These are phyloP conservation scores for Irpex sp. DNA, from an alignment of 1,284 basidiomycete species.

Conservation along the genomic window DNA sequence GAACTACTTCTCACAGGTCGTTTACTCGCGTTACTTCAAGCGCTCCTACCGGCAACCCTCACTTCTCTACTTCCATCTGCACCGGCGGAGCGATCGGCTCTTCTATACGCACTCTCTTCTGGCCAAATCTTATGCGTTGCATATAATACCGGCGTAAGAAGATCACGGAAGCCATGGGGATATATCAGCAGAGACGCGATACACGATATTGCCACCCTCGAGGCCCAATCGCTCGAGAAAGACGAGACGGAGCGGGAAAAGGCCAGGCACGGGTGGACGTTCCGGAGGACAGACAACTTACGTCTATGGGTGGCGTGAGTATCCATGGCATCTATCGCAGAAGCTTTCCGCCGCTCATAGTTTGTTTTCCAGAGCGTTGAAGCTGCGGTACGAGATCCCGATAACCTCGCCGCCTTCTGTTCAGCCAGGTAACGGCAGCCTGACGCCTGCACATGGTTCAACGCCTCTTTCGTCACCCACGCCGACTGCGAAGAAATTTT, in stretches of 20 bases:
- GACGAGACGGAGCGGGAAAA: constrained; percentile 29
- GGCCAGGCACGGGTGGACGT: constrained; percentile 62
- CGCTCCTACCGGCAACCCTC: constrained; percentile 40
- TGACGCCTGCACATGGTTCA: constrained; percentile 21
- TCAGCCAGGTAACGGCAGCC: constrained; percentile 9
- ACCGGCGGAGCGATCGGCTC: constrained; percentile 33
- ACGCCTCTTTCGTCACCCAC: constrained; percentile 28
- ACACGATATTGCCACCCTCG: constrained; percentile 71
- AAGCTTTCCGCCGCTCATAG: background rate
- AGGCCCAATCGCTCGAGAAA: constrained; percentile 38
- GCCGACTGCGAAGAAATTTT: constrained; percentile 28
- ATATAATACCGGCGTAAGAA: constrained; percentile 77
- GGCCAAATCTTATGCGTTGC: constrained; percentile 79
- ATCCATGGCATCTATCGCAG: constrained; percentile 10
- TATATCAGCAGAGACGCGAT: constrained; percentile 76
- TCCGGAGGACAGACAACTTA: constrained; percentile 79
- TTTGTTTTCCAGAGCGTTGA: constrained; percentile 57
- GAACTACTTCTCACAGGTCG: constrained; percentile 41
- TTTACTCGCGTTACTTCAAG: constrained; percentile 52
- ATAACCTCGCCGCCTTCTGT: constrained; percentile 50
- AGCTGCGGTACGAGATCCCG: constrained; percentile 74
- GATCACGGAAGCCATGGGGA: constrained; percentile 83
- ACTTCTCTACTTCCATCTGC: constrained; percentile 38
- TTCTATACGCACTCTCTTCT: constrained; percentile 63
- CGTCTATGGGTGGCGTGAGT: constrained; percentile 79